phyloP scores from a whole-genome alignment of 176 grass and related monocot genomes.

The Echinochloa phyllopogon region DNA sequence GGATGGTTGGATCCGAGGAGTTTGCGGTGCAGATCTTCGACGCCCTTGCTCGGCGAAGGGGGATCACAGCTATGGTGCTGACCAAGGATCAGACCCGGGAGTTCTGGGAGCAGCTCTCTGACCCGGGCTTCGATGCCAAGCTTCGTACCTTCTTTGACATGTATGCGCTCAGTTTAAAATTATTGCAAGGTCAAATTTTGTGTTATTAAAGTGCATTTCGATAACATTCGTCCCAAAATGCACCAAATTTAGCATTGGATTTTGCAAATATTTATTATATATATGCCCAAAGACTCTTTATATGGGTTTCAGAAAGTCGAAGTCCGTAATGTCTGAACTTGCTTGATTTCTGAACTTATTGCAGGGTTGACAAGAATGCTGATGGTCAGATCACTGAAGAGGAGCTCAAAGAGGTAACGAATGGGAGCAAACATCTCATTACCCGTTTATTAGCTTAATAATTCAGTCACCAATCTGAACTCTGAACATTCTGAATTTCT shows the following conservation, averaged over 20 bases:
- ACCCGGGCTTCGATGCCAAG: slow-evolving; percentile 83
- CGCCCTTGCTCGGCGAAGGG: slow-evolving; percentile 70
- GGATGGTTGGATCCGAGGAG: slow-evolving; percentile 86
- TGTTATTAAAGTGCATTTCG: background rate
- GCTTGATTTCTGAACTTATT: slow-evolving; percentile 38
- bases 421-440: background rate
- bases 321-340: slow-evolving; percentile 4
- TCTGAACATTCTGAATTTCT: slow-evolving; percentile 29
- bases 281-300: background rate
- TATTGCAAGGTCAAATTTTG: background rate
- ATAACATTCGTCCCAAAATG: background rate
- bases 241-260: background rate
- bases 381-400: slow-evolving; percentile 85
- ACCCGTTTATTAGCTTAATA: too few relatives aligned
- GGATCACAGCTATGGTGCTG: slow-evolving; percentile 64
- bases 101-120: slow-evolving; percentile 95
- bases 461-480: background rate
- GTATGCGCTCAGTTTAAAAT: slow-evolving; percentile 48
- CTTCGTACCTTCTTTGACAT: slow-evolving; percentile 96
- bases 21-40: slow-evolving; percentile 79
- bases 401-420: slow-evolving; percentile 83
- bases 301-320: background rate
- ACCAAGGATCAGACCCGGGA: slow-evolving; percentile 70
- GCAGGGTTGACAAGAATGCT: slow-evolving; percentile 95
- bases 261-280: background rate